A percentile compares a stretch with the other conserved stretches of the same genome.
These are phyloP conservation scores for Ananas comosus DNA, from an alignment of 176 grass and related monocot species.

Conservation along the genomic window DNA sequence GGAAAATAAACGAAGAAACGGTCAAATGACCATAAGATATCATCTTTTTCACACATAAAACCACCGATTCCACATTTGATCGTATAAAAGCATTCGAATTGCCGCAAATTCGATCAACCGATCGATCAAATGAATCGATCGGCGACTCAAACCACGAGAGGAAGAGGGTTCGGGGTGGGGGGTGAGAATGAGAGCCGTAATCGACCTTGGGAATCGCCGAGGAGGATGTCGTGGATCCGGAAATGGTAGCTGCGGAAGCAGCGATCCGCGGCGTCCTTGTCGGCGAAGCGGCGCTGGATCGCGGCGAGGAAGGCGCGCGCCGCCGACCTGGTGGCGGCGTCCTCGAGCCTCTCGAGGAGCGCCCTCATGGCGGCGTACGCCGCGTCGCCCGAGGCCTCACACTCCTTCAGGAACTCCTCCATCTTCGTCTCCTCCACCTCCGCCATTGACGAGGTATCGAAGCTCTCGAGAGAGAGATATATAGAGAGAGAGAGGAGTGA, in stretches of 20 bases:
- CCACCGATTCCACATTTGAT: too few relatives aligned
- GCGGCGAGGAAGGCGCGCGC: constrained; percentile 67
- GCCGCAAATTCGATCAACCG: too few relatives aligned
- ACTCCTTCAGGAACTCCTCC: constrained; percentile 59
- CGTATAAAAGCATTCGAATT: too few relatives aligned
- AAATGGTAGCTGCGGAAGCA: constrained; percentile 87
- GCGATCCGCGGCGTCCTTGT: constrained; percentile 24
- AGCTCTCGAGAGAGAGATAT: background rate
- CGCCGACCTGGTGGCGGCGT: constrained; percentile 44
- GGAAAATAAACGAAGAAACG: too few relatives aligned
- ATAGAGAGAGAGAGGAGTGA: background rate
- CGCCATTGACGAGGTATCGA: background rate
- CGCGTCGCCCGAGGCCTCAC: constrained; percentile 63
- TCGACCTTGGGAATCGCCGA: constrained; percentile 57
- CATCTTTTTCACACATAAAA: too few relatives aligned
- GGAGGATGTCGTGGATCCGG: constrained; percentile 73
- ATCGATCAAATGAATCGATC: background rate
- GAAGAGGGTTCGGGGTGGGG: background rate
- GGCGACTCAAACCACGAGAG: background rate
- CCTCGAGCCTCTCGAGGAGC: constrained; percentile 57
- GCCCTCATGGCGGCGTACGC: constrained; percentile 72
- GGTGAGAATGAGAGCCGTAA: background rate
- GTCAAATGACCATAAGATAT: too few relatives aligned
- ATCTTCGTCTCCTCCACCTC: constrained; percentile 23
- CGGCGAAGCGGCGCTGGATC: constrained; percentile 53